Percentiles rank a stretch among this genome's conserved stretches.
Evolutionary conservation across 148 eudicot species (phyloP).

Genomic region (Spergularia bocconei): DNA sequence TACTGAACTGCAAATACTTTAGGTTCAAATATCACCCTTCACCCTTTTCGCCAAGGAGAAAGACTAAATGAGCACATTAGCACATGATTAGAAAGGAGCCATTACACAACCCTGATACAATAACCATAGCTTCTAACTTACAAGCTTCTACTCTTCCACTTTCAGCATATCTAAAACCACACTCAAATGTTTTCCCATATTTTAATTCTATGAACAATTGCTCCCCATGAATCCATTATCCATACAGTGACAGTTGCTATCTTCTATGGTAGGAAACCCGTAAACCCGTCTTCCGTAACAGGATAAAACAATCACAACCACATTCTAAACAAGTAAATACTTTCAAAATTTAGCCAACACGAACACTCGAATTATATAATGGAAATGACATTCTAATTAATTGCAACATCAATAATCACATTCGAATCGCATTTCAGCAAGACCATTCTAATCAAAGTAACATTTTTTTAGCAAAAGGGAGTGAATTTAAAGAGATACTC

Average conservation of each 20-base stretch:
- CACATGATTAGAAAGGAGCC: neutral
- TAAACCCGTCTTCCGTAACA: neutral
- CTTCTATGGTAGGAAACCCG: too few relatives aligned
- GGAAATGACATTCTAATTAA: neutral
- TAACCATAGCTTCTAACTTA: neutral
- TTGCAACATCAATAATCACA: too few relatives aligned
- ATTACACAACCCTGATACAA: neutral
- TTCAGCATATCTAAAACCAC: too few relatives aligned
- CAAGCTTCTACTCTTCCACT: neutral
- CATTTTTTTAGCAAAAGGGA: neutral
- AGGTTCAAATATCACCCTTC: neutral
- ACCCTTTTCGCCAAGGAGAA: neutral
- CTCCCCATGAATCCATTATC: too few relatives aligned
- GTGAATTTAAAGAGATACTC: slow-evolving; percentile 26
- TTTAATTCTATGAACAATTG: too few relatives aligned
- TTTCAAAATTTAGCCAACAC: too few relatives aligned
- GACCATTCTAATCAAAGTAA: too few relatives aligned
- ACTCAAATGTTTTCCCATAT: too few relatives aligned
- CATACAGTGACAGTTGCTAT: too few relatives aligned
- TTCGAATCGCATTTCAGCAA: too few relatives aligned
- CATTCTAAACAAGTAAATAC: neutral
- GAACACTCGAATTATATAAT: neutral
- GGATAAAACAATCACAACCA: neutral
- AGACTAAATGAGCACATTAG: neutral
- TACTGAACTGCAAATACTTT: neutral